These are phyloP conservation scores for Ascochyta fabae DNA, from an alignment of 2,329 filamentous ascomycete genomes.

Conservation along the genomic window DNA sequence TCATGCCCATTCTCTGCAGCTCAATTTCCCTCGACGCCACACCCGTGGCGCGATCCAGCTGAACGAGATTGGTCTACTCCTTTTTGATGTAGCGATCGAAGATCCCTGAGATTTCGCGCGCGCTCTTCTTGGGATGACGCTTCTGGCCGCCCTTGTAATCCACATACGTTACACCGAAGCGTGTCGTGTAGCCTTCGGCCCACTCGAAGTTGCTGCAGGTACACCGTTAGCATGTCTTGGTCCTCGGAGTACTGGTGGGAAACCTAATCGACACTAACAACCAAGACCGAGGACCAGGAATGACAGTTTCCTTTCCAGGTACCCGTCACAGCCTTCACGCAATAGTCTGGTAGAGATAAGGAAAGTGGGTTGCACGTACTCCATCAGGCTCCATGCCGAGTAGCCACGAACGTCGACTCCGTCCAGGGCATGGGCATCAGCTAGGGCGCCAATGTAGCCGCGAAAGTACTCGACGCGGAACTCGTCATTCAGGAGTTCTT, in stretches of 20 bases:
- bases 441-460: conserved; percentile 78
- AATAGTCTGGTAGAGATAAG: conserved; percentile 7
- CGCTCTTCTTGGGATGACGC: conserved; percentile 84
- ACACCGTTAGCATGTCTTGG: conserved; percentile 27
- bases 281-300: neutral
- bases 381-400: conserved; percentile 86
- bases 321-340: neutral
- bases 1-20: conserved; percentile 16
- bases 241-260: conserved; percentile 6
- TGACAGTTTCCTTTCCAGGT: conserved; percentile 1
- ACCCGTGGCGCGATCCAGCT: conserved; percentile 13
- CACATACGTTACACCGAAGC: conserved; percentile 83
- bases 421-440: conserved; percentile 72
- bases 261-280: neutral
- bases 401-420: conserved; percentile 82
- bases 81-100: conserved; percentile 75
- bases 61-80: conserved; percentile 43
- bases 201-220: conserved; percentile 77
- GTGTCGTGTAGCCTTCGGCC: conserved; percentile 88
- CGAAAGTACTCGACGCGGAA: conserved; percentile 82
- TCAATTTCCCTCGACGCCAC: conserved; percentile 22
- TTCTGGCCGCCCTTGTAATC: conserved; percentile 83
- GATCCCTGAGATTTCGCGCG: conserved; percentile 70
- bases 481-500: conserved; percentile 78
- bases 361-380: conserved; percentile 58